phyloP scores from a whole-genome alignment of 2,329 filamentous ascomycete genomes.

The Rutstroemia sydowiana region DNA sequence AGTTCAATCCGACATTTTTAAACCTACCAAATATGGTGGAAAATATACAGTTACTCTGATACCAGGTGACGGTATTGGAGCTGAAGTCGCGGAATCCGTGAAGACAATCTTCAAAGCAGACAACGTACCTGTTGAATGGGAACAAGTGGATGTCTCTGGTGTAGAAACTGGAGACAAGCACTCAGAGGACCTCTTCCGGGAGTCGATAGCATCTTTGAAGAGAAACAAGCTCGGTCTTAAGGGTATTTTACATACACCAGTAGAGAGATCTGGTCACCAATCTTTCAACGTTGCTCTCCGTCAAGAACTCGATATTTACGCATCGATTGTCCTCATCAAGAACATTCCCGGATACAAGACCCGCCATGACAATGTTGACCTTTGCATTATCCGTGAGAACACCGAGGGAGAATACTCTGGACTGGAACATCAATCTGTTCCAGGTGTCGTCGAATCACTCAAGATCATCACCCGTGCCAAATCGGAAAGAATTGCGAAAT shows the following conservation, averaged over 20 bases:
- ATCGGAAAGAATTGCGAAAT: slow-evolving; percentile 98
- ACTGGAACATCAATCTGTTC: slow-evolving; percentile 95
- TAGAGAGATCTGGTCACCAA: slow-evolving; percentile 94
- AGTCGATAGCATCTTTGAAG: slow-evolving; percentile 90
- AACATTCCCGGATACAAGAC: slow-evolving; percentile 99
- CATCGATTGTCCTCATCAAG: slow-evolving; percentile 96
- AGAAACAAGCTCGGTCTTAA: slow-evolving; percentile 99
- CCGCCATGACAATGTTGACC: slow-evolving; percentile 92
- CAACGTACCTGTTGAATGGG: slow-evolving; percentile 97
- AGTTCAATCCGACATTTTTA: slow-evolving; percentile 92
- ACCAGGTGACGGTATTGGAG: slow-evolving; percentile 96
- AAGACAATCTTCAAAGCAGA: slow-evolving; percentile 99
- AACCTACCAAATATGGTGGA: slow-evolving; percentile 91
- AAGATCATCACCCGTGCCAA: slow-evolving; percentile 99
- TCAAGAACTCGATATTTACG: slow-evolving; percentile 99
- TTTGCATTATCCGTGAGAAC: slow-evolving; percentile 99
- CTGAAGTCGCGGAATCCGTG: slow-evolving; percentile 94
- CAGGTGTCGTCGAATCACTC: slow-evolving; percentile 94
- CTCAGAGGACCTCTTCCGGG: slow-evolving; percentile 90
- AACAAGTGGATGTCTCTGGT: slow-evolving; percentile 93
- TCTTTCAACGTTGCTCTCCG: slow-evolving; percentile 99
- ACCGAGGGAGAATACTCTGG: slow-evolving; percentile 99
- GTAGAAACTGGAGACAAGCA: slow-evolving; percentile 76
- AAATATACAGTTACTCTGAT: slow-evolving; percentile 99
- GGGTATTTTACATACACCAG: slow-evolving; percentile 96